Conservation (phyloP, 1,284 basidiomycete species). For the Melanopsichium pennsylvanicum region DNA sequence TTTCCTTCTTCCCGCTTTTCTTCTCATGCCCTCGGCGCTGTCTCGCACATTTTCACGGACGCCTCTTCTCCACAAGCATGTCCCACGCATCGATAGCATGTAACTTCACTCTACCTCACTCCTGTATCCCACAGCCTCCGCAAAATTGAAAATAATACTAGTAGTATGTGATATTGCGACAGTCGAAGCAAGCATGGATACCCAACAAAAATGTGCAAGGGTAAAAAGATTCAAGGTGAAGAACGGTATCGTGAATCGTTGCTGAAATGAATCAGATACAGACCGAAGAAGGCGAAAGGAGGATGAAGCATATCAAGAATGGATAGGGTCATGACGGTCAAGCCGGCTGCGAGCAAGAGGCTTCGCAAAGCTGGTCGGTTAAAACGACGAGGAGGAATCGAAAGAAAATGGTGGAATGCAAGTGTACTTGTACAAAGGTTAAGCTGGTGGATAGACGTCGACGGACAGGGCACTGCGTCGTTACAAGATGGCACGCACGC, state of each 20-base stretch:
- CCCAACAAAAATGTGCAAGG: background rate
- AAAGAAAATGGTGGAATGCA: slow-evolving; percentile 7
- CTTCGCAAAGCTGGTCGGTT: too few relatives aligned
- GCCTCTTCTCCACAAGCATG: too few relatives aligned
- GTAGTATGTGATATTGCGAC: background rate
- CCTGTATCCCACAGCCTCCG: too few relatives aligned
- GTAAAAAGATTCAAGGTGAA: background rate
- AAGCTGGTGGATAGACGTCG: slow-evolving; percentile 2
- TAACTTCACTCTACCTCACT: too few relatives aligned
- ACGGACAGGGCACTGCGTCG: background rate
- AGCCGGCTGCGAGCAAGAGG: too few relatives aligned
- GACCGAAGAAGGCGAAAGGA: slow-evolving; percentile 9
- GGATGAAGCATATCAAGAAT: background rate
- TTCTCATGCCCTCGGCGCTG: too few relatives aligned
- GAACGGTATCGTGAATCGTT: background rate
- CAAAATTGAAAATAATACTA: too few relatives aligned
- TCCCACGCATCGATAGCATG: too few relatives aligned
- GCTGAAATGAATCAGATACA: slow-evolving; percentile 2
- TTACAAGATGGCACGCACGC: background rate
- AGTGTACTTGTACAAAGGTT: slow-evolving; percentile 14
- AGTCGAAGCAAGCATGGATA: too few relatives aligned
- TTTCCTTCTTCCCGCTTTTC: too few relatives aligned
- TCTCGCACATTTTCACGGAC: too few relatives aligned
- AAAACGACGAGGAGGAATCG: too few relatives aligned
- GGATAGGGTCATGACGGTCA: background rate